These are phyloP conservation scores for Candida tropicalis DNA, from an alignment of 1,139 yeast species.

Conservation along the genomic window DNA sequence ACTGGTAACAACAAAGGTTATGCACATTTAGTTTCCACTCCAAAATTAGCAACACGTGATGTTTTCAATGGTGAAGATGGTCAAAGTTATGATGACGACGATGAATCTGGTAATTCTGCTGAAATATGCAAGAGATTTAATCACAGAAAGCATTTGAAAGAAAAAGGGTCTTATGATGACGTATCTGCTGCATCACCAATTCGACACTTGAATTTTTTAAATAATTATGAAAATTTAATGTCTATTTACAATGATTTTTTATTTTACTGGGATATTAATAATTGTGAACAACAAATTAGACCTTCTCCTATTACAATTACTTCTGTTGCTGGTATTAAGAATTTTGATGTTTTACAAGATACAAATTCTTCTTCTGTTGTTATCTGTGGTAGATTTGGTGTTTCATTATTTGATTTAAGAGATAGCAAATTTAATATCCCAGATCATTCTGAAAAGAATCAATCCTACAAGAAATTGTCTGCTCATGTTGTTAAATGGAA, in stretches of 20 bases:
- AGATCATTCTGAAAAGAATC: conserved; percentile 15
- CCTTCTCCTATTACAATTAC: conserved; percentile 56
- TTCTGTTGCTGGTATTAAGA: conserved; percentile 50
- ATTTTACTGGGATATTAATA: conserved; percentile 74
- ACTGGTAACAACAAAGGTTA: conserved; percentile 75
- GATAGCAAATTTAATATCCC: conserved; percentile 42
- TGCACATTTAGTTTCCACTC: conserved; percentile 69
- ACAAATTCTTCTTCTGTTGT: conserved; percentile 44
- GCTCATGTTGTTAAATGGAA: conserved; percentile 63
- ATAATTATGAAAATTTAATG: conserved; percentile 33
- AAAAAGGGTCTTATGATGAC: conserved; percentile 25
- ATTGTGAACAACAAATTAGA: conserved; percentile 43
- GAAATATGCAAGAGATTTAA: conserved; percentile 75
- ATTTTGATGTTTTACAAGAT: conserved; percentile 53
- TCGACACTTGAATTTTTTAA: conserved; percentile 30
- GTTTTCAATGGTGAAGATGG: conserved; percentile 18
- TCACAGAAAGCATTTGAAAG: conserved; percentile 61
- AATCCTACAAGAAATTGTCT: conserved; percentile 20
- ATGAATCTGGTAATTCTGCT: conserved; percentile 52
- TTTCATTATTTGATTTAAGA: conserved; percentile 69
- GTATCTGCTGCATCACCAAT: conserved; percentile 22
- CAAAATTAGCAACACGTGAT: conserved; percentile 32
- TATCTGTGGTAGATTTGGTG: conserved; percentile 69
- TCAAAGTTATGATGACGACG: conserved; percentile 30
- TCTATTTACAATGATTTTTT: conserved; percentile 64